A percentile compares a stretch with the other conserved stretches of the same genome.
These are phyloP conservation scores for Botryobasidium botryosum DNA, from an alignment of 768 basidiomycete species.

Conservation along the genomic window DNA sequence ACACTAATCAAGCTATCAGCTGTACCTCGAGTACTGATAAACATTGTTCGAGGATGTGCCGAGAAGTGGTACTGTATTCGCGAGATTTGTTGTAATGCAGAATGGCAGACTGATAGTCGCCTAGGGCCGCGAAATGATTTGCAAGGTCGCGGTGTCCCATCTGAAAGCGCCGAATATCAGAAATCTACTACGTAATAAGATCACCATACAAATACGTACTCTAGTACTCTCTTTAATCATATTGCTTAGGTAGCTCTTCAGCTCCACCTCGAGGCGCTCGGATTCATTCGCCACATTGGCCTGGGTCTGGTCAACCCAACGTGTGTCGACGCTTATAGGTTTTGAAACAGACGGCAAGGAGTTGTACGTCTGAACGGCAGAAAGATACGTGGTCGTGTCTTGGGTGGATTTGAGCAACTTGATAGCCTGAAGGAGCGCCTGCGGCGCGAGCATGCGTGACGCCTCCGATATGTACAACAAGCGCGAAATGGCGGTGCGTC, in stretches of 20 bases:
- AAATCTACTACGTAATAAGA: background rate
- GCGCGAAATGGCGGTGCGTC: constrained; percentile 60
- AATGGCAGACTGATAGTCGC: constrained; percentile 53
- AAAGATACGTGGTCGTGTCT: constrained; percentile 31
- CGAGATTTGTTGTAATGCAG: constrained; percentile 81
- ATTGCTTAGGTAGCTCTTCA: constrained; percentile 89
- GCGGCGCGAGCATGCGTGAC: constrained; percentile 52
- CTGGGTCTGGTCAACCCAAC: constrained; percentile 56
- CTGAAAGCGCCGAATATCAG: constrained; percentile 26
- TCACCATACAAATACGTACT: constrained; percentile 30
- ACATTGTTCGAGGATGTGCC: constrained; percentile 90
- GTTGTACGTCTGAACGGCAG: constrained; percentile 14
- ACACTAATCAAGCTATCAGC: too few species aligned
- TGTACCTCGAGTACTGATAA: constrained; percentile 59
- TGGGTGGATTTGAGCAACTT: constrained; percentile 47
- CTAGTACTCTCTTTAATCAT: constrained; percentile 98
- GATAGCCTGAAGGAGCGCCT: constrained; percentile 52
- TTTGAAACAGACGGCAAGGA: constrained; percentile 27
- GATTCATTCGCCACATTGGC: constrained; percentile 55
- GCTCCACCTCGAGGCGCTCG: constrained; percentile 78
- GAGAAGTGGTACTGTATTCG: constrained; percentile 80
- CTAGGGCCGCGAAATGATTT: constrained; percentile 52
- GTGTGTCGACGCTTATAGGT: constrained; percentile 37
- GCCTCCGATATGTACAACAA: constrained; percentile 46
- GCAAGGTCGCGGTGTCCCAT: constrained; percentile 87